These are phyloP conservation scores for Lolium multiflorum DNA, from an alignment of 176 grass and related monocot genomes.

Conservation along the genomic window DNA sequence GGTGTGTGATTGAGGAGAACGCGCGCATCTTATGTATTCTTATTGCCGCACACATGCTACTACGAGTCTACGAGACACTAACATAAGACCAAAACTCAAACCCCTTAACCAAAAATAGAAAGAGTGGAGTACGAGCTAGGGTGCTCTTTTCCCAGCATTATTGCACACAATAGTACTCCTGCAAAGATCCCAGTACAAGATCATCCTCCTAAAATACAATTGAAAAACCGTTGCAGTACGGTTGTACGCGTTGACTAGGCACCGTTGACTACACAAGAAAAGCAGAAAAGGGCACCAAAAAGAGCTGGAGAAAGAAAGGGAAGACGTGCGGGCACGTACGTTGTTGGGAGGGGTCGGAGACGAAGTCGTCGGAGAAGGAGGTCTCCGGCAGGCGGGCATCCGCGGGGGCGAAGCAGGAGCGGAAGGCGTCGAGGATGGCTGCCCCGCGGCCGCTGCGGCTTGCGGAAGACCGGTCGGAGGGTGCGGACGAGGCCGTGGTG, in stretches of 20 bases:
- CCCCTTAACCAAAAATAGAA: background rate
- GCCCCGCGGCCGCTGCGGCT: background rate
- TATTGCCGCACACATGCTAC: slow-evolving; percentile 9
- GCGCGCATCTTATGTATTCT: background rate
- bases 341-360: slow-evolving; percentile 18
- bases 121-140: background rate
- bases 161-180: background rate
- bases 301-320: background rate
- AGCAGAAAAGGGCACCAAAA: too few species aligned
- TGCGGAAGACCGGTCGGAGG: slow-evolving; percentile 34
- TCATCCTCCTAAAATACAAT: background rate
- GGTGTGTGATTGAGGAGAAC: background rate
- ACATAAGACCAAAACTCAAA: background rate
- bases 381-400: slow-evolving; percentile 40
- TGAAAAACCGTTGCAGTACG: background rate
- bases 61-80: background rate
- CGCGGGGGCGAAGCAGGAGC: slow-evolving; percentile 66
- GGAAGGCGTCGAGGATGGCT: slow-evolving; percentile 55
- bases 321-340: slow-evolving; percentile 34
- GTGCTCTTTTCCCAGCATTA: background rate
- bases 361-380: slow-evolving; percentile 51
- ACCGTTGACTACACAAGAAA: too few species aligned
- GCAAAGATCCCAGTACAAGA: background rate
- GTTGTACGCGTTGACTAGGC: slow-evolving; percentile 27
- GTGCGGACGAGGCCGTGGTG: slow-evolving; percentile 32